Percentiles rank a stretch among this genome's conserved stretches.
Conservation (phyloP, 305 asterid genomes). For the Plantago lanceolata region DNA sequence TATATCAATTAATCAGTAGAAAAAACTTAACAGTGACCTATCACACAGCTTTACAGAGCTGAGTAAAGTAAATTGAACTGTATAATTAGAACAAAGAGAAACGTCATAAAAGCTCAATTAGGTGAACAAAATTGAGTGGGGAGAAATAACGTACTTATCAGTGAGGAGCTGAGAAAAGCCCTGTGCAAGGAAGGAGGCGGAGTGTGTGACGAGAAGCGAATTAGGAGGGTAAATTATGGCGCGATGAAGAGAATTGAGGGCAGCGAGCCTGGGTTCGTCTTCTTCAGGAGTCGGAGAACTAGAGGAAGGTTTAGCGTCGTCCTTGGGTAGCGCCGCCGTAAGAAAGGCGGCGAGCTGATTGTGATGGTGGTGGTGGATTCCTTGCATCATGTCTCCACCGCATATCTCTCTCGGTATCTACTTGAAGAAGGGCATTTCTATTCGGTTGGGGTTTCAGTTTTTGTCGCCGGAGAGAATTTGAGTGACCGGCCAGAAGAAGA, state of each 20-base stretch:
- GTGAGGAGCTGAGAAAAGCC: slow-evolving; percentile 78
- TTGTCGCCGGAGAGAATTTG: background rate
- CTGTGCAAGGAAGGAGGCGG: slow-evolving; percentile 85
- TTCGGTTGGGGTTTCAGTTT: slow-evolving; percentile 10
- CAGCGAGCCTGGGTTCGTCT: slow-evolving; percentile 80
- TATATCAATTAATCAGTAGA: background rate
- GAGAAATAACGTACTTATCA: slow-evolving; percentile 55
- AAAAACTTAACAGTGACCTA: background rate
- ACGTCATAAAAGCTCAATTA: slow-evolving; percentile 7
- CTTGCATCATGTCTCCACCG: slow-evolving; percentile 72
- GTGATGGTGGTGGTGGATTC: slow-evolving; percentile 96
- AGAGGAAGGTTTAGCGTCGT: slow-evolving; percentile 41
- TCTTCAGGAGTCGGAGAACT: slow-evolving; percentile 45
- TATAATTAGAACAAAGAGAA: slow-evolving; percentile 6
- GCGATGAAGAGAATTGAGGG: slow-evolving; percentile 77
- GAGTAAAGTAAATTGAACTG: background rate
- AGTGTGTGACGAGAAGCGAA: slow-evolving; percentile 74
- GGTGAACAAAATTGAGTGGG: slow-evolving; percentile 6
- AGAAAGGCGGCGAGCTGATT: slow-evolving; percentile 95
- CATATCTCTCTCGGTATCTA: slow-evolving; percentile 33
- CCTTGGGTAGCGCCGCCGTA: slow-evolving; percentile 84
- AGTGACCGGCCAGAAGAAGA: background rate
- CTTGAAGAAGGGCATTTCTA: slow-evolving; percentile 4
- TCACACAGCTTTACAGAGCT: background rate
- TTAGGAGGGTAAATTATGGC: slow-evolving; percentile 82